Base-by-base conservation (phyloP, 495 filamentous ascomycete species). In the Cercophora scortea region DNA sequence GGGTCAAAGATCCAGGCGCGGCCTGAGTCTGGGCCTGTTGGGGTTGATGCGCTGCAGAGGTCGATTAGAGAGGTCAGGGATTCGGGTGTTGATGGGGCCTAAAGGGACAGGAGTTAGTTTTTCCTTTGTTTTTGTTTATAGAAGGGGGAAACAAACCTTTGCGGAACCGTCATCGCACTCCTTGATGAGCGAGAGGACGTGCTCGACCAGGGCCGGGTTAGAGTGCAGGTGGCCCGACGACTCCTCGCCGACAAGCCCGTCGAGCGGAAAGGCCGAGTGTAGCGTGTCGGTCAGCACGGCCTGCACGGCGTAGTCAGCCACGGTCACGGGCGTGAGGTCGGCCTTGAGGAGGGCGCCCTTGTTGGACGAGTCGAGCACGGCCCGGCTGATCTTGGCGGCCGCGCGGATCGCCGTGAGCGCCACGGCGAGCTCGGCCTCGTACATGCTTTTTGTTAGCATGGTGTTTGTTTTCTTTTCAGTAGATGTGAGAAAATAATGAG, bases 261-360 rank as follows among this genome's bases (percentile, higher is more conserved):
- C 79, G 17, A 63, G 40, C 3, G 83, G 82, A 53, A 85, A 86
- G 41, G 64, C 65, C 42, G 63, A 46, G 52, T 75, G 69, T 33
- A 87, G 62, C 0, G 78, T 78, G 35, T 69, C 69, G 43, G 82
- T 79, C 19, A 87, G 74, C 4, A 85, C 66, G 16, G 82, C 79
- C 61, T 87, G 83, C 40, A 83, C 78, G 49, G 79, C 82, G 57
- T 85, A 85, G 56, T 87, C 83, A 59, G 79, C 82, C n/a, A 85
- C 73, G 2, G 83, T 86, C 32, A 86, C 82, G 7, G 81, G 81
- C 25, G 73, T 79, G 8, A 72, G 64, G 56, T 87, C 82, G 50
- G 69, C 72, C 59, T 87, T 87, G 45, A 67, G 63, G 17, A 64
- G 38, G 41, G 36, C 34, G 32, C 56, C 50, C 38, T 45, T 58